Base-by-base conservation (phyloP, 108 stramenopile species). In the Pinguiococcus pyrenoidosus region DNA sequence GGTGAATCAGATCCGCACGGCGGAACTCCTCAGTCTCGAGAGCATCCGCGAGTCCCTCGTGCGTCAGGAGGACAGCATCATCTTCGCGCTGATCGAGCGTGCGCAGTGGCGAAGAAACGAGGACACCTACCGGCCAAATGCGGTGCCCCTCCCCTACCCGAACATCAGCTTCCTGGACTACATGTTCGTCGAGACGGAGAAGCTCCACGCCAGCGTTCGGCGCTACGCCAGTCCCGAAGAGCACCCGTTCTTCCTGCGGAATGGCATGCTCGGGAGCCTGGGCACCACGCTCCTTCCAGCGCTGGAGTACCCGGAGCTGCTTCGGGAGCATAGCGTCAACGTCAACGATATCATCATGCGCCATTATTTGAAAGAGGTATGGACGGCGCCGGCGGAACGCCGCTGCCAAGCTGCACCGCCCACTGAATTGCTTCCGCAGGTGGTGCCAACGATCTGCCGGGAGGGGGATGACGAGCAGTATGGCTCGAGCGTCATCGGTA, bases 141-240 rank as follows among this genome's bases (percentile, higher is more conserved):
- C 37, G 0, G 37, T 63, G 43, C 38, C 45, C 37, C 23, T 63
- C 26, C 42, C 54, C 42, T 46, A 46, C 8, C 60, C 59, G 14
- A 54, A 71, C 16, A 47, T 80, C 47, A 75, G 60, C 45, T 92
- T 96, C 68, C 56, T 96, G 53, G 90, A 92, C 41, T 87, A 84
- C 51, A 79, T 96, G 82, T 49, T 98, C 34, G 67, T 81, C 34
- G 90, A 90, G 51, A 96, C 90, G 32, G 85, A 96, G 56, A 81
- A 75, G 44, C 69, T 94, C 9, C 91, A 96, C 71, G 79, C 75
- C 43, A 74, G 67, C 30, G 85, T 92, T 7, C 80, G 96, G 10
- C 84, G 96, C n/a, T 98, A 98, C 84, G 89, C 75, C 49, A 84
- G 82, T 4, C 91, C 91, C 2, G 96, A 98, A 61, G 96, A 98